Base-by-base conservation (phyloP, 352 stramenopile species). In the Pythium utonaiense region DNA sequence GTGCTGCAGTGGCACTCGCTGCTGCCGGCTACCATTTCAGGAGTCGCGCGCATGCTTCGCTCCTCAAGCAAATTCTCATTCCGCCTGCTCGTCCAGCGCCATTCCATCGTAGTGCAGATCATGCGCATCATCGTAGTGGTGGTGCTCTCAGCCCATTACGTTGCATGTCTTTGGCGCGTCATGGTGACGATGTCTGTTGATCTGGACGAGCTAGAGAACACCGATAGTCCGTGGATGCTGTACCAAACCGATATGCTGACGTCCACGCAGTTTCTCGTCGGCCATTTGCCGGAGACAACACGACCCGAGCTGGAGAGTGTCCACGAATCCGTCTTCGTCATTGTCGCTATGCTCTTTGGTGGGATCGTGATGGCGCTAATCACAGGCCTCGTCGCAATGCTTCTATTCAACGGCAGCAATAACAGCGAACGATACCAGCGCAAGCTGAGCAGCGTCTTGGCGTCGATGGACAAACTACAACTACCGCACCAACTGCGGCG, bases 381-480 rank as follows among this genome's bases (percentile, higher is more conserved):
- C 4, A 57, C 50, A 1, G 42, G 53, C 38, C 30, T 27, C 9
- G 17, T 60, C 22, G 54, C 52, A 4, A 6, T 63, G 16, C 36
- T 62, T 10, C 17, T 68, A 1, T 16, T 56, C 2, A 27, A 42
- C 13, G n/a, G 17, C 6, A 41, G 58, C 30, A 14, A 48, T 4
- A 68, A 68, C 47, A 47, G 52, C 9, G 40, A 44, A 1, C 62
- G 50, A n/a, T 79, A 74, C 53, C 60, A 70, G 7, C 36, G 44
- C 13, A 71, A 74, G 38, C 69, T 80, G 33, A 58, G 55, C 2
- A 38, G 59, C 17, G 58, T 76, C 8, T 60, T 72, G 22, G 67
- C 69, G 16, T 57, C 51, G 10, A 78, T 80, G 69, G 30, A 64
- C 17, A 63, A 73, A 36, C 40, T 71, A 24, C 57, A 66, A 10